Conservation (phyloP, 805 yeast species). For the Starmerella floris region DNA sequence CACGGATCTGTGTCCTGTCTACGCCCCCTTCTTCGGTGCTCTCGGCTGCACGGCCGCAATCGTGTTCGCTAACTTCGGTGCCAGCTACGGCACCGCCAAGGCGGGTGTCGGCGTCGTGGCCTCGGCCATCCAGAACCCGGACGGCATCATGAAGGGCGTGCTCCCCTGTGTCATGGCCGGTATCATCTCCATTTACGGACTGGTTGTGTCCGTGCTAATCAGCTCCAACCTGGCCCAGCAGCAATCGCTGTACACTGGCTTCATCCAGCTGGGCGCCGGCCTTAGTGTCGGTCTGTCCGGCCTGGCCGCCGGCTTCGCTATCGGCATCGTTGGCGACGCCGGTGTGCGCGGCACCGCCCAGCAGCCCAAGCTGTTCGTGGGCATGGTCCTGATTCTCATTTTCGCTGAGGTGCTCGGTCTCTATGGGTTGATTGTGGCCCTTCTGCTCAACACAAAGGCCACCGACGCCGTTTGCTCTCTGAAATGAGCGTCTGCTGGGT, state of each 20-base stretch:
- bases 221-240: constrained; percentile 78
- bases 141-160: constrained; percentile 63
- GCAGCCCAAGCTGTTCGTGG: constrained; percentile 96
- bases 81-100: constrained; percentile 98
- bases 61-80: constrained; percentile 97
- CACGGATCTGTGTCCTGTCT: constrained; percentile 24
- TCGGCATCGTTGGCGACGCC: constrained; percentile 98
- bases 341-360: constrained; percentile 98
- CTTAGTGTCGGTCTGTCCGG: constrained; percentile 94
- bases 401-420: constrained; percentile 98
- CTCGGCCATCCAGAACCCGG: constrained; percentile 95
- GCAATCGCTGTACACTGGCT: constrained; percentile 92
- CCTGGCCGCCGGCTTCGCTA: constrained; percentile 96
- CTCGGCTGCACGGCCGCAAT: constrained; percentile 99
- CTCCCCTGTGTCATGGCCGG: constrained; percentile 99
- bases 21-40: constrained; percentile 88
- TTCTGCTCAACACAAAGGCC: constrained; percentile 94
- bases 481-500: too few species aligned
- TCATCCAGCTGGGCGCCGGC: constrained; percentile 97
- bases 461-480: constrained; percentile 58
- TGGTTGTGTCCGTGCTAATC: constrained; percentile 89
- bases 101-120: constrained; percentile 99
- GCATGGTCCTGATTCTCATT: constrained; percentile 96
- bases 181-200: constrained; percentile 95
- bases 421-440: constrained; percentile 95